Percentiles rank a stretch among this genome's conserved stretches.
phyloP scores from a whole-genome alignment of 169 alveolate genomes.

The Eimeria zaria region DNA sequence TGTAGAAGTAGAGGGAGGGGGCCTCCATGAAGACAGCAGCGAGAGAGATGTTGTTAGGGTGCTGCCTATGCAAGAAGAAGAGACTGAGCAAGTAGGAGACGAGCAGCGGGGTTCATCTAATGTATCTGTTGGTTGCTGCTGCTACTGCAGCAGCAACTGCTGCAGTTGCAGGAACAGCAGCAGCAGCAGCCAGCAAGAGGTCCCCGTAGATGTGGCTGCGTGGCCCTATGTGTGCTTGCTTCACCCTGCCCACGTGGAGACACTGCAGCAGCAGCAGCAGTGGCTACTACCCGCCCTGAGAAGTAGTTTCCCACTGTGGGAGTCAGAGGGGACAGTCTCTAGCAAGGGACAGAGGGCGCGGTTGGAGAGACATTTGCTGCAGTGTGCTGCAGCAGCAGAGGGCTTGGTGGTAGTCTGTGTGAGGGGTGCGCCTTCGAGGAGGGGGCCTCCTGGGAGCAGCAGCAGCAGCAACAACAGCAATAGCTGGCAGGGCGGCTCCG shows the following conservation, averaged over 20 bases:
- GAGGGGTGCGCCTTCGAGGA: constrained; percentile 18
- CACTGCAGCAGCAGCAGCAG: constrained; percentile 79
- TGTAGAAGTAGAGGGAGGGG: neutral
- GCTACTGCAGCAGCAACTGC: constrained; percentile 68
- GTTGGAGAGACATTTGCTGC: constrained; percentile 8
- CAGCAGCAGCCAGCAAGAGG: neutral
- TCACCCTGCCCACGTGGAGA: constrained; percentile 71
- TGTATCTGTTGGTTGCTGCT: neutral
- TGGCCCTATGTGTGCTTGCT: constrained; percentile 48
- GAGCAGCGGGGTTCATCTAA: neutral
- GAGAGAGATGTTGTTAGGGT: constrained; percentile 6
- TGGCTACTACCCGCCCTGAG: constrained; percentile 74
- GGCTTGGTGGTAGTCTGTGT: constrained; percentile 35
- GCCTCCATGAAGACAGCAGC: neutral
- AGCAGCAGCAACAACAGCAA: neutral
- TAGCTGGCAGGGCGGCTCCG: constrained; percentile 15
- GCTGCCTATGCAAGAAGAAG: constrained; percentile 38
- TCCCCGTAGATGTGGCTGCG: neutral
- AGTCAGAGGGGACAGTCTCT: constrained; percentile 15
- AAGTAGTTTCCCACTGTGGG: neutral
- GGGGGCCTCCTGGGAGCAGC: neutral
- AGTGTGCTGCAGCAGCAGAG: constrained; percentile 57
- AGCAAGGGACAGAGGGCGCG: neutral
- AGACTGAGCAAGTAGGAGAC: neutral
- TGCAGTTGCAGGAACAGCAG: constrained; percentile 58